phyloP scores from a whole-genome alignment of 176 grass and related monocot species.

The Ampelocalamus luodianensis region DNA sequence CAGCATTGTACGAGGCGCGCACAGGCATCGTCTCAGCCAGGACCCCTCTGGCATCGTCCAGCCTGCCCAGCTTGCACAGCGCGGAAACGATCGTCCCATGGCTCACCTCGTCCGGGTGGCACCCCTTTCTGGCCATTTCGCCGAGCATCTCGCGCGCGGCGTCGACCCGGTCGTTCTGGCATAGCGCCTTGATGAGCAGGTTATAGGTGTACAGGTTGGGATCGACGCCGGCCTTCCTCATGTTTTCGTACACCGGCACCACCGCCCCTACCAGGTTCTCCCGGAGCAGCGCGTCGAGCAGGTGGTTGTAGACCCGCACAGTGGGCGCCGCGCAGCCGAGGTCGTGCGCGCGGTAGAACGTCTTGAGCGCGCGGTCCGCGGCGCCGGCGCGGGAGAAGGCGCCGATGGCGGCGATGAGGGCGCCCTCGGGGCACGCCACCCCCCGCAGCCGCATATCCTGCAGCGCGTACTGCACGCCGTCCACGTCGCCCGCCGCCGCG shows the following conservation, averaged over 20 bases:
- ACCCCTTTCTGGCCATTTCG: slow-evolving; percentile 83
- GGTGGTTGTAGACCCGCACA: slow-evolving; percentile 80
- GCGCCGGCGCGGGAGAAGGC: slow-evolving; percentile 67
- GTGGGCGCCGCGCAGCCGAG: slow-evolving; percentile 58
- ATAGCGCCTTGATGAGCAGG: slow-evolving; percentile 79
- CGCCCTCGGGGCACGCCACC: slow-evolving; percentile 59
- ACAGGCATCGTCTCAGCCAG: slow-evolving; percentile 41
- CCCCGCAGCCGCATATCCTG: slow-evolving; percentile 76
- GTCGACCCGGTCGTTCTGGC: slow-evolving; percentile 71
- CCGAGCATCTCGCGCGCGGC: slow-evolving; percentile 66
- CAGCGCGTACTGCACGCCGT: slow-evolving; percentile 70
- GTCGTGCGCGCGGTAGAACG: slow-evolving; percentile 79
- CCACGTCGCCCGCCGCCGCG: slow-evolving; percentile 58
- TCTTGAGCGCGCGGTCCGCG: slow-evolving; percentile 67
- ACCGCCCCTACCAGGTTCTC: slow-evolving; percentile 67
- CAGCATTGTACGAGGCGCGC: slow-evolving; percentile 59
- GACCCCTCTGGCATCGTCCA: slow-evolving; percentile 65
- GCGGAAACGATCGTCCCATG: slow-evolving; percentile 60
- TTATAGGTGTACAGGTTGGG: slow-evolving; percentile 88
- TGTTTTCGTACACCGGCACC: slow-evolving; percentile 59
- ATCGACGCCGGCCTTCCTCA: slow-evolving; percentile 63
- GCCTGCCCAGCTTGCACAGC: slow-evolving; percentile 65
- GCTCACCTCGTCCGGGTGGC: slow-evolving; percentile 70
- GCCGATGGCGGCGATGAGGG: slow-evolving; percentile 53
- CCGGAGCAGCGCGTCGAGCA: slow-evolving; percentile 72